Evolutionary conservation across 2,329 filamentous ascomycete genomes (phyloP).

Genomic region (Sclerotinia subarctica): DNA sequence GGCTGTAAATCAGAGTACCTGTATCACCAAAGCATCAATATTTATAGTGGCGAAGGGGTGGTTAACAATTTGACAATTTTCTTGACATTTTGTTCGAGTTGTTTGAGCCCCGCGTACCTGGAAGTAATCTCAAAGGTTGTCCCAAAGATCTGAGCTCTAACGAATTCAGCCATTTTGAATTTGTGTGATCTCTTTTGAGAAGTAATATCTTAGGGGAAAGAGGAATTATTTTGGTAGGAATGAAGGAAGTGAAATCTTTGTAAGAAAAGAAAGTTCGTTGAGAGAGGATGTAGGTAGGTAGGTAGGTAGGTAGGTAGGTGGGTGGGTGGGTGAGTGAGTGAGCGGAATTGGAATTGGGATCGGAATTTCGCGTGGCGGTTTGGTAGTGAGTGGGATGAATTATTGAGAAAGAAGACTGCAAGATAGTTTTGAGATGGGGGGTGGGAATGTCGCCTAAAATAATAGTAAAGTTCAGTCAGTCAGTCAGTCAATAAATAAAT

Average conservation of each 20-base stretch:
- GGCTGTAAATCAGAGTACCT: constrained; percentile 98
- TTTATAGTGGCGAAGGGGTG: constrained; percentile 22
- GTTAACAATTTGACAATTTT: constrained; percentile 12
- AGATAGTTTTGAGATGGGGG: constrained; percentile 1
- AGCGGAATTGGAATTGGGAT: too few relatives aligned
- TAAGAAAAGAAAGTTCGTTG: not conserved
- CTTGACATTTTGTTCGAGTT: not conserved
- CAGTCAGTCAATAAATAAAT: not conserved
- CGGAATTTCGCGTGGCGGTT: not conserved
- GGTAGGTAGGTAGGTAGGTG: not conserved
- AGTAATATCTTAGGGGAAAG: not conserved
- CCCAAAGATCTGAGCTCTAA: constrained; percentile 98
- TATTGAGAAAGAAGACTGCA: constrained; percentile 9
- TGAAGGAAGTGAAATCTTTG: not conserved
- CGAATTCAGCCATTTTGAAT: constrained; percentile 91
- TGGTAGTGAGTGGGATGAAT: not conserved
- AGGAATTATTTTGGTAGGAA: not conserved
- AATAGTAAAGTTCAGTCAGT: not conserved
- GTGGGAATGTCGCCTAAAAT: constrained; percentile 12
- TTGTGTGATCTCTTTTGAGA: constrained; percentile 1
- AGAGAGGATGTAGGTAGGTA: not conserved
- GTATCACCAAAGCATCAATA: constrained; percentile 30
- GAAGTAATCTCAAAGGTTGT: constrained; percentile 99
- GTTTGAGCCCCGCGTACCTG: constrained; percentile 57
- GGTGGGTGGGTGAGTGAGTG: not conserved